phyloP scores from a whole-genome alignment of 805 yeast genomes.

The Starmerella potacharoeniae region DNA sequence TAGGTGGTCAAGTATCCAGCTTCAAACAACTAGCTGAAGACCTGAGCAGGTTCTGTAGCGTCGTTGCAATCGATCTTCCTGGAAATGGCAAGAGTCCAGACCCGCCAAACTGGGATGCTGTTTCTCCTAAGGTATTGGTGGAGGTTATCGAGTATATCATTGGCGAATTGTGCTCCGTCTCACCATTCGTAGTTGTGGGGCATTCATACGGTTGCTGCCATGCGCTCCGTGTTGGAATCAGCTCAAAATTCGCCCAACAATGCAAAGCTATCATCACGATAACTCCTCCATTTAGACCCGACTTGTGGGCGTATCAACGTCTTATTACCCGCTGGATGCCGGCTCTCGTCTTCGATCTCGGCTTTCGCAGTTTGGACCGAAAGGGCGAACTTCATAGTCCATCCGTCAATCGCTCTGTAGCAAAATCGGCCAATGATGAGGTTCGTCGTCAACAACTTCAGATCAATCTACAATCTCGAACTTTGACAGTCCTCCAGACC shows the following conservation, averaged over 20 bases:
- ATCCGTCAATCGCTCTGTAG: slow-evolving; percentile 50
- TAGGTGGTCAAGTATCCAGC: slow-evolving; percentile 83
- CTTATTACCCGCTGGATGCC: slow-evolving; percentile 3
- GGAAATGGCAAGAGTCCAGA: slow-evolving; percentile 56
- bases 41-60: slow-evolving; percentile 49
- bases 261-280: slow-evolving; percentile 29
- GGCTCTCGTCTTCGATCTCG: slow-evolving; percentile 35
- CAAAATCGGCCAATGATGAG: slow-evolving; percentile 28
- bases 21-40: slow-evolving; percentile 62
- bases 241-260: slow-evolving; percentile 11
- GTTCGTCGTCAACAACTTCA: slow-evolving; percentile 49
- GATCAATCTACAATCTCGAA: slow-evolving; percentile 57
- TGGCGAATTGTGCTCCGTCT: slow-evolving; percentile 5
- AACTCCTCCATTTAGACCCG: slow-evolving; percentile 27
- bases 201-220: slow-evolving; percentile 67
- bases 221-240: slow-evolving; percentile 24
- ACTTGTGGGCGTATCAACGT: neutral
- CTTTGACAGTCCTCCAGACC: slow-evolving; percentile 44
- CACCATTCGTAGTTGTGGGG: slow-evolving; percentile 36
- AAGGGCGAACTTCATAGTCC: slow-evolving; percentile 48
- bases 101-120: slow-evolving; percentile 16
- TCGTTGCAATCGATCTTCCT: slow-evolving; percentile 69
- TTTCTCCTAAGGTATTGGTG: slow-evolving; percentile 15
- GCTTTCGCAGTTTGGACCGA: slow-evolving; percentile 49
- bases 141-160: slow-evolving; percentile 12